Percentiles rank a stretch among this genome's conserved stretches.
phyloP scores from a whole-genome alignment of 352 stramenopile species.

The Nothophytophthora sp. region DNA sequence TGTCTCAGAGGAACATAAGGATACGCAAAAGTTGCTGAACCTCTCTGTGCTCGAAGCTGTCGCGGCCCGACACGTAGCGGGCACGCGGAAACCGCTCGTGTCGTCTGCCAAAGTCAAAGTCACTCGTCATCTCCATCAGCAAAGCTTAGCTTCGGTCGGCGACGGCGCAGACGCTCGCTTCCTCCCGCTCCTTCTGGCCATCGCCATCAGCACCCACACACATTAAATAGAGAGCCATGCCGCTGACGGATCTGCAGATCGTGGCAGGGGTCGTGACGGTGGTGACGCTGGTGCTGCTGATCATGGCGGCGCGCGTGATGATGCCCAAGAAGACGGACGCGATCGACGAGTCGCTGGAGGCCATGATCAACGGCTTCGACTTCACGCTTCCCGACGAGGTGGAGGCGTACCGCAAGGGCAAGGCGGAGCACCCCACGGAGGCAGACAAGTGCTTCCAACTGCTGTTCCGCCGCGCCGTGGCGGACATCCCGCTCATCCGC shows the following conservation, averaged over 20 bases:
- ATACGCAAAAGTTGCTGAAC: too few relatives aligned
- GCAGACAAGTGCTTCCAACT: slow-evolving; percentile 76
- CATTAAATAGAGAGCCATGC: too few relatives aligned
- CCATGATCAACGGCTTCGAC: slow-evolving; percentile 91
- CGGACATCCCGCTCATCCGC: slow-evolving; percentile 84
- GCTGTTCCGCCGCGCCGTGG: slow-evolving; percentile 82
- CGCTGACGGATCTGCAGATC: slow-evolving; percentile 74
- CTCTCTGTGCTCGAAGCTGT: too few relatives aligned
- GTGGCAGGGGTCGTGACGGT: slow-evolving; percentile 63
- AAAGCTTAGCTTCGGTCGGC: neutral
- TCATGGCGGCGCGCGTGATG: slow-evolving; percentile 66
- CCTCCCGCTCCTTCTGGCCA: neutral
- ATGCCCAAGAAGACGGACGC: slow-evolving; percentile 73
- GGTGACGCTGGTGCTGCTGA: slow-evolving; percentile 57
- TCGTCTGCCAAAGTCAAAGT: too few relatives aligned
- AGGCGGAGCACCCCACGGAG: slow-evolving; percentile 65
- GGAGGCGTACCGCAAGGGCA: slow-evolving; percentile 73
- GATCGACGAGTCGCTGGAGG: slow-evolving; percentile 76
- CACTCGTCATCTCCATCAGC: slow-evolving; percentile 12
- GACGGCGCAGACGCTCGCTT: neutral
- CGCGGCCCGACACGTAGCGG: slow-evolving; percentile 37
- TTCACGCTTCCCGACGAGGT: slow-evolving; percentile 83
- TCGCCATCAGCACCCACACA: slow-evolving; percentile 3
- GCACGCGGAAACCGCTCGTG: slow-evolving; percentile 3
- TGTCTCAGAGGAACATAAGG: too few relatives aligned